phyloP scores from a whole-genome alignment of 495 filamentous ascomycete genomes.

The Penicillium goetzii region DNA sequence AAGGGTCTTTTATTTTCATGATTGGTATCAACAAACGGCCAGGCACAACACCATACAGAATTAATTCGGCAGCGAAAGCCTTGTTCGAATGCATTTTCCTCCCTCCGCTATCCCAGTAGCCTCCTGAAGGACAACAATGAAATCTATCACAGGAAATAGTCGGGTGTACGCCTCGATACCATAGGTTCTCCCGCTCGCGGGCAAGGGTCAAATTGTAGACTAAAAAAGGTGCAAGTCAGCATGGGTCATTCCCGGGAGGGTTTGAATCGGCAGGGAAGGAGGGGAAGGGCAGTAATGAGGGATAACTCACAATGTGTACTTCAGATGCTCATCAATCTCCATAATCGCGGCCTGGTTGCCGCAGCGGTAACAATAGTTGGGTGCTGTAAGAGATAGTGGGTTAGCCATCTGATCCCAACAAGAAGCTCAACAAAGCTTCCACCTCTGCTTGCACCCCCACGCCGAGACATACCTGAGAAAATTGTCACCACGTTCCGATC shows the following conservation, averaged over 20 bases:
- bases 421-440: background rate
- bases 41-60: conserved; percentile 47
- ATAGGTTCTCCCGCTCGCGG: conserved; percentile 96
- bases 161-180: conserved; percentile 95
- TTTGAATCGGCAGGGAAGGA: background rate
- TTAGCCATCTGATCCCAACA: conserved; percentile 5
- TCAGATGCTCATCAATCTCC: conserved; percentile 99
- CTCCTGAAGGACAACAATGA: conserved; percentile 34
- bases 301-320: conserved; percentile 94
- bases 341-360: conserved; percentile 99
- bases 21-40: conserved; percentile 54
- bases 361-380: conserved; percentile 97
- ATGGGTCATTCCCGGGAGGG: background rate
- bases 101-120: conserved; percentile 38
- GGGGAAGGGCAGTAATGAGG: background rate
- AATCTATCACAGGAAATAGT: conserved; percentile 90
- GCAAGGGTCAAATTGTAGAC: conserved; percentile 99
- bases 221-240: conserved; percentile 41
- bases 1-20: conserved; percentile 52
- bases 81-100: conserved; percentile 38
- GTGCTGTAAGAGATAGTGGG: conserved; percentile 57
- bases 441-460: background rate
- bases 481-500: conserved; percentile 98
- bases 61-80: conserved; percentile 40
- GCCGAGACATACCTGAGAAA: conserved; percentile 75